These are phyloP conservation scores for Arxiozyma slooffiae DNA, from an alignment of 1,139 yeast species.

Conservation along the genomic window DNA sequence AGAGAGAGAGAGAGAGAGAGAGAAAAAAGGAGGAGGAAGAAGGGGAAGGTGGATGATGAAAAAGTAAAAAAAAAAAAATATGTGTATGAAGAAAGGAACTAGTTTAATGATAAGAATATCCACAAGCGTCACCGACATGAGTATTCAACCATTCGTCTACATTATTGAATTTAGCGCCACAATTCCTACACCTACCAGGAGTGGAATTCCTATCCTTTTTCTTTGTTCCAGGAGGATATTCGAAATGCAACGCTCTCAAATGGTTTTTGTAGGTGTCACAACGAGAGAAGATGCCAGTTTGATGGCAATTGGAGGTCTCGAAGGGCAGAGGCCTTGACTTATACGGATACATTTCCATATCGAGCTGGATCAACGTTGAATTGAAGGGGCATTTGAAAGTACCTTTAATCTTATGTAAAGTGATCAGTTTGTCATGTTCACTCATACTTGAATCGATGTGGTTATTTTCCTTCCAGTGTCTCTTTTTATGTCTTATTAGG, in stretches of 20 bases:
- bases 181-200: constrained; percentile 66
- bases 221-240: constrained; percentile 78
- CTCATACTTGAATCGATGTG: not conserved
- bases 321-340: constrained; percentile 18
- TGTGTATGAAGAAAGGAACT: not conserved
- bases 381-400: constrained; percentile 42
- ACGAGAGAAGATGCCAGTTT: constrained; percentile 73
- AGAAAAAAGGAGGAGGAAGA: too few relatives aligned
- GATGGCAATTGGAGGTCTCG: constrained; percentile 46
- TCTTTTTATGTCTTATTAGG: constrained; percentile 68
- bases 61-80: too few relatives aligned
- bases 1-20: too few relatives aligned
- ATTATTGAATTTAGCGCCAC: constrained; percentile 52
- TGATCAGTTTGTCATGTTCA: constrained; percentile 19
- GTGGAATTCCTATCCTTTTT: constrained; percentile 64
- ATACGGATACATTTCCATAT: constrained; percentile 25
- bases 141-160: constrained; percentile 72
- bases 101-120: constrained; percentile 21
- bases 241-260: constrained; percentile 79
- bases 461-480: constrained; percentile 62
- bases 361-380: constrained; percentile 24
- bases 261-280: constrained; percentile 91
- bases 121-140: constrained; percentile 61
- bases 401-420: constrained; percentile 32
- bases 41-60: too few relatives aligned